Evolutionary conservation across 1,284 basidiomycete species (phyloP), one percentile per base, ranked within the genome.

Genomic region (Heterobasidion occidentale): DNA sequence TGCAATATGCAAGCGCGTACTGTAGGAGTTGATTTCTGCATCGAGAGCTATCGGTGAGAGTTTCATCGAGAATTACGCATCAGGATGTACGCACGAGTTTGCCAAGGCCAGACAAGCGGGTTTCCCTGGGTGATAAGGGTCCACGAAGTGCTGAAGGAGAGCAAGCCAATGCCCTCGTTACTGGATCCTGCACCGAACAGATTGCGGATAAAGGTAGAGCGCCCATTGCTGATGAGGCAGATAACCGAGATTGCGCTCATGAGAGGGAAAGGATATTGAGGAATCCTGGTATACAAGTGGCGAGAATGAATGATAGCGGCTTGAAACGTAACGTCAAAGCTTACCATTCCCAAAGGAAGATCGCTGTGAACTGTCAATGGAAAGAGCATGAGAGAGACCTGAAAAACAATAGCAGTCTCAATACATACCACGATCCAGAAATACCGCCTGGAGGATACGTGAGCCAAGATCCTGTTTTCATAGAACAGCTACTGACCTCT

Each of bases 121-220:
- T 67, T 73, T 9, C 77, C 79, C 61, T 81, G 79, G 0, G 75
- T 76, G 58, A 81, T 80, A 15, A 81, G 68, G 2, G 78, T 78
- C 78, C 78, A 80, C 51, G 76, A 77, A 27, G 77, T 73, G 56
- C 73, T 67, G 63, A 79, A 77, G 50, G 75, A 77, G 49, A 79
- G 64, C 46, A 80, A 59, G 6, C 78, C 78, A 33, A 79, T 71
- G 3, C 78, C 78, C 63, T 80, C 78, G 63, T 79, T 80, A 58
- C 74, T 76, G 3, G 76, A 77, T 1, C 77, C 77, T 9, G 74
- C 78, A 55, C 78, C 78, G 58, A 79, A 80, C 1, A 79, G 65
- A 61, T 80, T 79, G 48, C 77, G 71, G 1, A 79, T 69, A 55
- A 78, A 74, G 1, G 64, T 60, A 53, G 72, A 71, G 2, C 73